Evolutionary conservation across 805 yeast species (phyloP).

Genomic region (Yamadazyma ubonensis): DNA sequence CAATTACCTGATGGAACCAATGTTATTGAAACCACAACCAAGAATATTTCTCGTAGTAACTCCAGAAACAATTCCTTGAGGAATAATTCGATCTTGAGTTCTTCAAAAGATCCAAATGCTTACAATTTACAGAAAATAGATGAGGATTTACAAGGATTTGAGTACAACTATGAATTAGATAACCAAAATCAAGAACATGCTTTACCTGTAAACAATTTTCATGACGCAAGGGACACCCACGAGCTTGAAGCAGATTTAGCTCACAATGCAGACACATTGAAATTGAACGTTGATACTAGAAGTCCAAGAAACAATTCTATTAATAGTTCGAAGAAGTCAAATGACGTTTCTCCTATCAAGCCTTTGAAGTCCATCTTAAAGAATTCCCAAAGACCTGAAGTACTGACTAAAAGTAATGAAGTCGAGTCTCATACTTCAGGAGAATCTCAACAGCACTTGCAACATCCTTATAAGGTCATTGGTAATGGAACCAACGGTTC

Average conservation of each 20-base stretch:
- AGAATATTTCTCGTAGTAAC: conserved; percentile 34
- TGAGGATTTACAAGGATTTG: conserved; percentile 44
- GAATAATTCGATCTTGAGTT: conserved; percentile 21
- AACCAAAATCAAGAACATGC: conserved; percentile 10
- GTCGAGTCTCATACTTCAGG: no score
- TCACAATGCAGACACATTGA: conserved; percentile 9
- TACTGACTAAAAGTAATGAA: no score
- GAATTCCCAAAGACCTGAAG: conserved; percentile 17
- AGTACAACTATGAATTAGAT: conserved; percentile 40
- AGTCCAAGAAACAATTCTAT: conserved; percentile 9
- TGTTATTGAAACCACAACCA: conserved; percentile 42
- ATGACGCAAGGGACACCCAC: conserved; percentile 1
- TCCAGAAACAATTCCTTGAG: conserved; percentile 34
- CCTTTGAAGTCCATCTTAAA: conserved; percentile 39
- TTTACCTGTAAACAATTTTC: not conserved
- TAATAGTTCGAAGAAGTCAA: conserved; percentile 5
- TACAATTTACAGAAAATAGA: conserved; percentile 38
- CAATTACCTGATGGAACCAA: conserved; percentile 43
- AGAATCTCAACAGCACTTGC: not conserved
- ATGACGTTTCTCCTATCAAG: conserved; percentile 18
- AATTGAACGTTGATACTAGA: conserved; percentile 8
- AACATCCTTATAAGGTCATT: conserved; percentile 22
- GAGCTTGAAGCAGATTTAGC: conserved; percentile 9
- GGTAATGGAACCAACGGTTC: conserved; percentile 5
- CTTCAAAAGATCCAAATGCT: conserved; percentile 12